A percentile compares a stretch with the other conserved stretches of the same genome.
Evolutionary conservation across 1,284 basidiomycete species (phyloP).

Genomic region (Phylloboletellus chloephorus): DNA sequence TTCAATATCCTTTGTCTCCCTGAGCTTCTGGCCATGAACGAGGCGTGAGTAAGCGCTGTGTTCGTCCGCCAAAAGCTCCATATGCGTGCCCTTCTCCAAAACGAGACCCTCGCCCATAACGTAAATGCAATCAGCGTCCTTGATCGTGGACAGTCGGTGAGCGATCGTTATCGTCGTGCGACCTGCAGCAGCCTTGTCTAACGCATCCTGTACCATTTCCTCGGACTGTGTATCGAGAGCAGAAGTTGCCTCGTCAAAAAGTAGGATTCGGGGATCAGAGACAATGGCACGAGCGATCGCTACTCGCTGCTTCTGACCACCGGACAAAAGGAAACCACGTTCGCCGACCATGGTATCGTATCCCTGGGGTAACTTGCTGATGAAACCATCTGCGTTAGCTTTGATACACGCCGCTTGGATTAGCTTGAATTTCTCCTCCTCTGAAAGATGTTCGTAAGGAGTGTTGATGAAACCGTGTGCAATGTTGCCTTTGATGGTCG

Average conservation of each 20-base stretch:
- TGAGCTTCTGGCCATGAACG: slow-evolving; percentile 76
- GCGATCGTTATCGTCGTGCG: slow-evolving; percentile 90
- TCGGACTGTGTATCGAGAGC: slow-evolving; percentile 85
- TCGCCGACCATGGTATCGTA: slow-evolving; percentile 89
- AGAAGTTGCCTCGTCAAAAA: slow-evolving; percentile 92
- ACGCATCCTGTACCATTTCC: slow-evolving; percentile 72
- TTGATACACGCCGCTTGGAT: slow-evolving; percentile 63
- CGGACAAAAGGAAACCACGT: slow-evolving; percentile 83
- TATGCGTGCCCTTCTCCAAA: slow-evolving; percentile 82
- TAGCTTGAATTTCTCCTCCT: slow-evolving; percentile 48
- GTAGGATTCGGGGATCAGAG: slow-evolving; percentile 64
- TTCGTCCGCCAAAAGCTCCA: slow-evolving; percentile 62
- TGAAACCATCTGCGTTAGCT: slow-evolving; percentile 86
- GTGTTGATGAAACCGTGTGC: too few relatives aligned
- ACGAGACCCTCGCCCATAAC: slow-evolving; percentile 84
- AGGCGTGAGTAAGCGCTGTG: slow-evolving; percentile 71
- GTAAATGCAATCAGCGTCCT: slow-evolving; percentile 79
- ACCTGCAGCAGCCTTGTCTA: slow-evolving; percentile 56
- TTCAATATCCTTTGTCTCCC: slow-evolving; percentile 39
- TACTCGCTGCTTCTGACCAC: slow-evolving; percentile 91
- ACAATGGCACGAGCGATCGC: slow-evolving; percentile 89
- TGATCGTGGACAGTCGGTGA: slow-evolving; percentile 80
- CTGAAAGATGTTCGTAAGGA: slow-evolving; percentile 58
- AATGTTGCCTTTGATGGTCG: slow-evolving; percentile 81
- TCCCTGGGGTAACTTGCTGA: slow-evolving; percentile 71